Conservation (phyloP, 352 stramenopile species). For the Phytophthora podocarpi region DNA sequence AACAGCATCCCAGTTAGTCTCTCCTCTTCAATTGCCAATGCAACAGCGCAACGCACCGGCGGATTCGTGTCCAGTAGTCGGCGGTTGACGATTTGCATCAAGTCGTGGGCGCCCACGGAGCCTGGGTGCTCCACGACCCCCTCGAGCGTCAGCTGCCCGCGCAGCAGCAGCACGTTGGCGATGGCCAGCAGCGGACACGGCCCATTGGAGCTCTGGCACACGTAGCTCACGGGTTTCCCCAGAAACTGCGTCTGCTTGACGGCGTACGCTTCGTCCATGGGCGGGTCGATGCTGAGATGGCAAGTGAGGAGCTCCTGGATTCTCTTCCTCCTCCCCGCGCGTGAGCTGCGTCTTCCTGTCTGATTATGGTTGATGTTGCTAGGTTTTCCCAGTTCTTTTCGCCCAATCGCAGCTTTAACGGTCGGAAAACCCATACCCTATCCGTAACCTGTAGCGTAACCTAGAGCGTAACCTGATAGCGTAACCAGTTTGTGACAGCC, state of each 20-base stretch:
- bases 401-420: no score
- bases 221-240: constrained; percentile 80
- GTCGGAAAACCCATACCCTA: not conserved
- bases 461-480: no score
- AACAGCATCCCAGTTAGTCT: constrained; percentile 1
- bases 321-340: no score
- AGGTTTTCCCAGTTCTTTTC: no score
- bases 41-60: constrained; percentile 34
- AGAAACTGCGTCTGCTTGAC: constrained; percentile 86
- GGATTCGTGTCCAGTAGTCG: constrained; percentile 87
- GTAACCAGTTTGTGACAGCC: not conserved
- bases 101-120: constrained; percentile 89
- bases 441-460: no score
- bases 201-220: constrained; percentile 98
- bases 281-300: not conserved
- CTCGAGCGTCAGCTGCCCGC: constrained; percentile 87
- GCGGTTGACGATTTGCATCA: constrained; percentile 92
- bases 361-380: constrained; percentile 11
- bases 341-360: not conserved
- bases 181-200: constrained; percentile 97
- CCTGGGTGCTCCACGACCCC: constrained; percentile 48
- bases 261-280: constrained; percentile 73
- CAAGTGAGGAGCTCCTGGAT: not conserved
- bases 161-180: constrained; percentile 95
- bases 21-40: not conserved